Percentiles rank a stretch among this genome's conserved stretches.
Evolutionary conservation across 1,139 yeast genomes (phyloP).

Genomic region (Scheffersomyces illinoinensis): DNA sequence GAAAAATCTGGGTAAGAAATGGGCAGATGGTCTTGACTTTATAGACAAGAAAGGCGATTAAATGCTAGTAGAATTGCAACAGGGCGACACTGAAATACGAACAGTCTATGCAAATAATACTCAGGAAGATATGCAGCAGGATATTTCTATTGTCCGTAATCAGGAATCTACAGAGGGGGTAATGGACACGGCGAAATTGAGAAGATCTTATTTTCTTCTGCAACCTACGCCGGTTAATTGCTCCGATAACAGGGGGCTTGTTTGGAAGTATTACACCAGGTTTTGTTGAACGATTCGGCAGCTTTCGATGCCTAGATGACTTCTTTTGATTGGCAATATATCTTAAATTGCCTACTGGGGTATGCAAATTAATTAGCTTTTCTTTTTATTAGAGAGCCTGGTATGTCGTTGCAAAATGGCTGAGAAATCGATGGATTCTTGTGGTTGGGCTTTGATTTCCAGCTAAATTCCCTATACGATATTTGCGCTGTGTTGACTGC

Average conservation of each 20-base stretch:
- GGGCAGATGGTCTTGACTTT: not conserved
- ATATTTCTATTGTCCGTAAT: not conserved
- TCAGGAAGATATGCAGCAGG: not conserved
- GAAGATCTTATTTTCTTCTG: not conserved
- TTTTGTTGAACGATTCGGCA: not conserved
- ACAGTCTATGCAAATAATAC: not conserved
- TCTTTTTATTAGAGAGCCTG: not conserved
- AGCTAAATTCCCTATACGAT: not conserved
- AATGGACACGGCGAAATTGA: not conserved
- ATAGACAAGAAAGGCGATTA: not conserved
- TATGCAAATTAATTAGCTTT: not conserved
- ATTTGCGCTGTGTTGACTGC: not conserved
- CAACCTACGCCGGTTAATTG: not conserved
- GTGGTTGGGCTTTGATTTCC: not conserved
- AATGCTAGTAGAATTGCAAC: not conserved
- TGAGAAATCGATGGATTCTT: not conserved
- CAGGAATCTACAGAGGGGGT: not conserved
- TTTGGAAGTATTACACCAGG: not conserved
- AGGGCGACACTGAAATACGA: not conserved
- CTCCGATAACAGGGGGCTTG: not conserved
- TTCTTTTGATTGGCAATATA: not conserved
- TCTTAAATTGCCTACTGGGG: not conserved
- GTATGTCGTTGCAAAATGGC: not conserved
- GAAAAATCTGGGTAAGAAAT: not conserved
- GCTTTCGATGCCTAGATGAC: not conserved